phyloP scores from a whole-genome alignment of 164 flowering plant species.

The Aristolochia fimbriata region DNA sequence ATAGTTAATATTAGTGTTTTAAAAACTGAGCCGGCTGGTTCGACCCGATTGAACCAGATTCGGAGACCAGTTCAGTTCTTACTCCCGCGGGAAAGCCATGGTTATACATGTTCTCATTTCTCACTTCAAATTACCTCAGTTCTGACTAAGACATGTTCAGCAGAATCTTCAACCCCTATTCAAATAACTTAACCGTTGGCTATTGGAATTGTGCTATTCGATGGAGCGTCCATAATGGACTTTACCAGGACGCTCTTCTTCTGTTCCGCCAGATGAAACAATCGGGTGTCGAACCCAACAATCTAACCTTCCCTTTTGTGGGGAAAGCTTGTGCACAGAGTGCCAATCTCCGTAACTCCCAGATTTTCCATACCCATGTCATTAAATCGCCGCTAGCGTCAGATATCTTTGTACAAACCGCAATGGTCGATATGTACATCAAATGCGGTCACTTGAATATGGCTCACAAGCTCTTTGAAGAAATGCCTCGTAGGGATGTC shows the following conservation, averaged over 20 bases:
- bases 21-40: too few species aligned
- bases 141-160: too few species aligned
- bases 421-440: conserved; percentile 35
- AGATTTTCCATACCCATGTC: conserved; percentile 39
- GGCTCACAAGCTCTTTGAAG: conserved; percentile 23
- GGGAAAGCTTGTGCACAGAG: conserved; percentile 50
- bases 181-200: too few species aligned
- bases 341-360: conserved; percentile 17
- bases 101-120: too few species aligned
- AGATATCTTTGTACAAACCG: conserved; percentile 41
- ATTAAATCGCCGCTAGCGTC: conserved; percentile 29
- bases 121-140: too few species aligned
- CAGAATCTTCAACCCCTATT: not conserved
- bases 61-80: too few species aligned
- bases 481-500: too few species aligned
- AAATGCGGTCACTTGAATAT: conserved; percentile 24
- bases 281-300: conserved; percentile 28
- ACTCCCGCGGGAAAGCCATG: too few species aligned
- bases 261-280: conserved; percentile 46
- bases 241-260: conserved; percentile 24
- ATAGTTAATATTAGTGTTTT: too few species aligned
- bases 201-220: too few species aligned
- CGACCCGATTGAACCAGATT: too few species aligned
- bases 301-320: conserved; percentile 41
- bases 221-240: too few species aligned